Percentiles rank a stretch among this genome's conserved stretches.
Conservation (phyloP, 1,284 basidiomycete species). For the Sporisorium exsertum region DNA sequence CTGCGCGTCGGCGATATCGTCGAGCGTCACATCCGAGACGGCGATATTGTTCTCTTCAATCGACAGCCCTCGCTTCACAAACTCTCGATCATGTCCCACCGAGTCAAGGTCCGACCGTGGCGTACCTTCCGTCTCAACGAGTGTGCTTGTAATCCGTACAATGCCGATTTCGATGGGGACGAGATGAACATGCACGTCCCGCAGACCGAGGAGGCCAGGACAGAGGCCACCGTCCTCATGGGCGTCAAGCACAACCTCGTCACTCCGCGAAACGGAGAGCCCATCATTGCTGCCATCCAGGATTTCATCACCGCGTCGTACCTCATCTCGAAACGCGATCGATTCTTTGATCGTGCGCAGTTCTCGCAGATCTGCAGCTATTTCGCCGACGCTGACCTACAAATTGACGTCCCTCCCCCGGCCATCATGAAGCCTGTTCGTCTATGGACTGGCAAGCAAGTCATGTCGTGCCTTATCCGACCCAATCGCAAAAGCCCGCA, state of each 20-base stretch:
- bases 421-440: conserved; percentile 92
- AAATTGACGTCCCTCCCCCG: conserved; percentile 95
- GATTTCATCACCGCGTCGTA: conserved; percentile 77
- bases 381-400: conserved; percentile 87
- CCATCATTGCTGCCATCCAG: conserved; percentile 68
- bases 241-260: conserved; percentile 97
- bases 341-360: conserved; percentile 91
- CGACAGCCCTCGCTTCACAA: conserved; percentile 95
- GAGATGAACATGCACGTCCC: conserved; percentile 99
- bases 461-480: conserved; percentile 95
- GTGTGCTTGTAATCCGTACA: conserved; percentile 99
- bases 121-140: conserved; percentile 96
- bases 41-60: conserved; percentile 98
- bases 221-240: conserved; percentile 98
- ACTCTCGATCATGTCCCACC: conserved; percentile 90
- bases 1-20: conserved; percentile 87
- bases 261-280: conserved; percentile 71
- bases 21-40: conserved; percentile 93
- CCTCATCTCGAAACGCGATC: conserved; percentile 90
- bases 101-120: conserved; percentile 96
- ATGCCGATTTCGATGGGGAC: conserved; percentile 99
- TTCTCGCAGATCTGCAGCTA: conserved; percentile 98
- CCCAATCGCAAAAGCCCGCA: conserved; percentile 84
- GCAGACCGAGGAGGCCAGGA: conserved; percentile 97
- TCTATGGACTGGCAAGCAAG: conserved; percentile 98